phyloP scores from a whole-genome alignment of 371 early-diverging fungal species.

The Mucor saturninus region DNA sequence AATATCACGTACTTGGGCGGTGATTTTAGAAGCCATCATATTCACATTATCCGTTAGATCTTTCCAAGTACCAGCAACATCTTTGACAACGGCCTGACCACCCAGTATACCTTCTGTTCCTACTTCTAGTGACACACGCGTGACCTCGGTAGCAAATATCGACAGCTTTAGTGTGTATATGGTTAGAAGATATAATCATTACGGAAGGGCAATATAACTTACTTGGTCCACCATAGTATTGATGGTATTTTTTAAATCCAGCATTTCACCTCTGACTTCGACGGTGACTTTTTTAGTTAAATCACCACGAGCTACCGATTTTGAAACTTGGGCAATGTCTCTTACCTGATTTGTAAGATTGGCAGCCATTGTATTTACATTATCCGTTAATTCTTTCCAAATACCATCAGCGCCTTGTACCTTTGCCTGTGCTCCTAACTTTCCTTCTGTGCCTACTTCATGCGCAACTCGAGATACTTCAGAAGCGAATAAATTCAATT shows the following conservation, averaged over 20 bases:
- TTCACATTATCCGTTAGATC: conserved; percentile 69
- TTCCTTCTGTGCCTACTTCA: conserved; percentile 59
- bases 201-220: conserved; percentile 5
- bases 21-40: conserved; percentile 55
- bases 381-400: conserved; percentile 71
- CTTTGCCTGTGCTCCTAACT: conserved; percentile 52
- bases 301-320: conserved; percentile 62
- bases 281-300: conserved; percentile 59
- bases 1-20: conserved; percentile 54
- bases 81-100: conserved; percentile 67
- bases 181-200: too few relatives aligned
- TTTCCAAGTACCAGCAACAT: conserved; percentile 67
- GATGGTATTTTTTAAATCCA: conserved; percentile 65
- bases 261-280: conserved; percentile 65
- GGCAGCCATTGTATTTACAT: conserved; percentile 65
- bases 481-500: conserved; percentile 54
- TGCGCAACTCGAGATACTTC: conserved; percentile 61
- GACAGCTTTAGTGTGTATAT: conserved; percentile 30
- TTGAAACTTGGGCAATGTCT: conserved; percentile 64
- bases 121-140: conserved; percentile 60
- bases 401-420: conserved; percentile 64
- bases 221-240: conserved; percentile 70
- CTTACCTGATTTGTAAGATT: conserved; percentile 66
- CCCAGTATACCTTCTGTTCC: conserved; percentile 61
- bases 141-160: conserved; percentile 71